Base-by-base conservation (phyloP, 2,329 filamentous ascomycete genomes). In the Epichloe elymi region DNA sequence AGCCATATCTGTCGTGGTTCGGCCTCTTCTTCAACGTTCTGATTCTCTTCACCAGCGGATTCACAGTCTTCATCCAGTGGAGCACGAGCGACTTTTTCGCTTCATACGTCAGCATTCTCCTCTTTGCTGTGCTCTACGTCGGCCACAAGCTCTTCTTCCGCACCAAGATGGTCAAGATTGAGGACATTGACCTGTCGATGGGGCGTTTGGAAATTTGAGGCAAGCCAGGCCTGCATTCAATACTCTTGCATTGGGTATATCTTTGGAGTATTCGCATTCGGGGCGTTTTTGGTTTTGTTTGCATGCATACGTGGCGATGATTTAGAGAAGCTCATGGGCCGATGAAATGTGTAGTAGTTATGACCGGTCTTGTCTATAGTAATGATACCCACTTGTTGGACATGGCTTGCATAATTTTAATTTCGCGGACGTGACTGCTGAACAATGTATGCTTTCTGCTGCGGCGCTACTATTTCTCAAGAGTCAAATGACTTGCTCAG, bases 11-110 rank as follows among this genome's bases (percentile, higher is more conserved):
- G 42, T 75, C 82, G 1, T 82, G 72, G 65, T 84, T 83, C 58
- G 83, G 83, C 2, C 69, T 85, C 3, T 77, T 81, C 62, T 83
- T 84, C 67, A 83, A 76, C 64, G 54, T 76, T 3, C 63, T 86
- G 47, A 81, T 87, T 54, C 73, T 81, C 48, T 53, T 86, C 20
- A 86, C 83, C 0, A 82, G 82, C 60, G 84, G 83, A 3, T 87
- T 86, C 65, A 80, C 79, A 10, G 74, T 76, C 5, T 86, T 85
- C 61, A 80, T 86, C 40, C 57, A 73, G 7, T 86, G 83, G 78
- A 71, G 67, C 58, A 75, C 74, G 5, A 71, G 71, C 49, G 67
- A 73, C 43, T 87, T 86, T 58, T 84, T 86, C 55, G 73, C 78
- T 3, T 72, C 75, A 12, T 86, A 86, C 57, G 63, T 85, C 57